A percentile compares a stretch with the other conserved stretches of the same genome.
These are phyloP conservation scores for Penicillium longicatenatum DNA, from an alignment of 495 filamentous ascomycete species.

Conservation along the genomic window DNA sequence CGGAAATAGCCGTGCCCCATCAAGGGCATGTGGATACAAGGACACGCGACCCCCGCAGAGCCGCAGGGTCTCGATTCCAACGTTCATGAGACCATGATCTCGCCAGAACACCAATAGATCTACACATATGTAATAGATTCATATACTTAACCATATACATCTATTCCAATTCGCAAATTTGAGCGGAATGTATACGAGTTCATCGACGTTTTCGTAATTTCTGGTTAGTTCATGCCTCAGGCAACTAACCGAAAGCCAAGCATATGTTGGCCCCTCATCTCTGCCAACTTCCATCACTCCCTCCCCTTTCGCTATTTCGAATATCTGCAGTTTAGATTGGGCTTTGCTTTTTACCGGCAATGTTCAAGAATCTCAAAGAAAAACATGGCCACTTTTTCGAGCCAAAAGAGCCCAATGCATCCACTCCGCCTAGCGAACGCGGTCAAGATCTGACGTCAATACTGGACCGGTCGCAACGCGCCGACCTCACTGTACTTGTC, in stretches of 20 bases:
- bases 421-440: constrained; percentile 27
- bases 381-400: constrained; percentile 40
- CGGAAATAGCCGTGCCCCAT: background rate
- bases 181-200: background rate
- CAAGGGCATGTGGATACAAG: background rate
- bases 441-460: constrained; percentile 53
- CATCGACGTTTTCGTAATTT: background rate
- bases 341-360: constrained; percentile 7
- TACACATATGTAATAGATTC: background rate
- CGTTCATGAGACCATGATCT: background rate
- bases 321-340: background rate
- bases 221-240: too few species aligned
- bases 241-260: constrained; percentile 3
- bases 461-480: constrained; percentile 50
- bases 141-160: background rate
- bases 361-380: constrained; percentile 46
- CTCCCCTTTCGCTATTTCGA: background rate
- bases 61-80: background rate
- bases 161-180: background rate
- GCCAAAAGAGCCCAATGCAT: constrained; percentile 27
- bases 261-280: constrained; percentile 6
- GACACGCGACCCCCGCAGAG: background rate
- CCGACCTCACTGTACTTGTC: constrained; percentile 50
- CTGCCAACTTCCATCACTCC: background rate
- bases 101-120: background rate